phyloP scores from a whole-genome alignment of 2,329 filamentous ascomycete genomes.

The Fusarium transvaalense region DNA sequence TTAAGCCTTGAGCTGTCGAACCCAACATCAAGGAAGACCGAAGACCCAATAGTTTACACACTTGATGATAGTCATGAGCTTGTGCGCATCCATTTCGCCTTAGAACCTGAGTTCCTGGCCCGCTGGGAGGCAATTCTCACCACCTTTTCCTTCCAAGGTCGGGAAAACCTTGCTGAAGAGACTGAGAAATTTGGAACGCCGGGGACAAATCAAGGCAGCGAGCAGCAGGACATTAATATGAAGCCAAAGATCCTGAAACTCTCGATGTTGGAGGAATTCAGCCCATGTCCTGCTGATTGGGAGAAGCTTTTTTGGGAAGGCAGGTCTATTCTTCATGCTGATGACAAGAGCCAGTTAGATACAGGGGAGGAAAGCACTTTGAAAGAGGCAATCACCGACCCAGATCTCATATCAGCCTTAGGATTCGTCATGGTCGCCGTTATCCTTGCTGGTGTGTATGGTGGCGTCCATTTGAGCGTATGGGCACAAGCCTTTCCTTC shows the following conservation, averaged over 20 bases:
- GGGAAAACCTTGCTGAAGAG: neutral
- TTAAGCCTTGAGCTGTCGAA: neutral
- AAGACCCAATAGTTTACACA: too few relatives aligned
- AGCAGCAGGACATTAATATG: rapidly evolving
- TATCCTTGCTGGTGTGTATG: rapidly evolving
- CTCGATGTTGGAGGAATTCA: neutral
- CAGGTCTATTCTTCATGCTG: neutral
- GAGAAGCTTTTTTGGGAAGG: conserved; percentile 1
- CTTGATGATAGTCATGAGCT: too few relatives aligned
- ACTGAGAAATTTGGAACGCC: rapidly evolving
- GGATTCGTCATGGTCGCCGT: rapidly evolving
- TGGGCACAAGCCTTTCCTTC: neutral
- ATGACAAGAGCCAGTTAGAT: rapidly evolving
- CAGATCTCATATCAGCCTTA: rapidly evolving
- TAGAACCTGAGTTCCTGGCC: neutral
- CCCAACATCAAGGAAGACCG: rapidly evolving
- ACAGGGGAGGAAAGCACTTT: rapidly evolving
- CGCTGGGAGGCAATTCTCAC: neutral
- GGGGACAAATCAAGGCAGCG: rapidly evolving
- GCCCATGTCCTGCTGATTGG: rapidly evolving
- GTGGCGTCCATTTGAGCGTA: neutral
- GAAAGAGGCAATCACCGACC: rapidly evolving
- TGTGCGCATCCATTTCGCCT: rapidly evolving
- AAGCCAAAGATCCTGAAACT: rapidly evolving
- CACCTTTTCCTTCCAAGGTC: rapidly evolving